A percentile compares a stretch with the other conserved stretches of the same genome.
Conservation (phyloP, 2,329 filamentous ascomycete genomes). For the Trichoderma guizhouense region DNA sequence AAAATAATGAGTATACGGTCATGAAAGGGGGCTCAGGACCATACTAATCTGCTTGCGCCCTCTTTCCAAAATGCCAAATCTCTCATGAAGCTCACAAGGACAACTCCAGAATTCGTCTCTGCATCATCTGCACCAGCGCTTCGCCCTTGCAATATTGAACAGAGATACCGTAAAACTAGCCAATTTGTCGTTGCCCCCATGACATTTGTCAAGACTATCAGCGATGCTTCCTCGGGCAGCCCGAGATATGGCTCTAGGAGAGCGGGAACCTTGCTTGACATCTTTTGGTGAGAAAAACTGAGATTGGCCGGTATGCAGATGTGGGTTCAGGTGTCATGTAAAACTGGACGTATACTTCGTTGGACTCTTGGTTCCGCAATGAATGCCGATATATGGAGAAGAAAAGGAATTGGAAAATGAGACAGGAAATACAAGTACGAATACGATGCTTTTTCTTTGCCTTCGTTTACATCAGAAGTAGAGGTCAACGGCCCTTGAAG, state of each 20-base stretch:
- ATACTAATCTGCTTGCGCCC: slow-evolving; percentile 63
- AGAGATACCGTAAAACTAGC: slow-evolving; percentile 58
- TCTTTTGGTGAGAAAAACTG: slow-evolving; percentile 21
- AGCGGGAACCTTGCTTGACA: slow-evolving; percentile 56
- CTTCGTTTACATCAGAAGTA: not conserved
- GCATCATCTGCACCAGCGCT: slow-evolving; percentile 23
- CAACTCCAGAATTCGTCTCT: slow-evolving; percentile 46
- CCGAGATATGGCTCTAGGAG: slow-evolving; percentile 62
- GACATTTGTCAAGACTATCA: slow-evolving; percentile 66
- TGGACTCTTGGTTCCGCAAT: not conserved
- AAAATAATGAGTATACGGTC: not conserved
- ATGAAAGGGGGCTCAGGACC: not conserved
- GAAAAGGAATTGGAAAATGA: not conserved
- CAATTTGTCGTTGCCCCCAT: slow-evolving; percentile 63
- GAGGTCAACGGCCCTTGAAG: not conserved
- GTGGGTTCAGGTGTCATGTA: not conserved
- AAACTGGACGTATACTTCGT: not conserved
- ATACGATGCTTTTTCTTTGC: not conserved
- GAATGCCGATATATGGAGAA: not conserved
- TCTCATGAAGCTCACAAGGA: slow-evolving; percentile 80
- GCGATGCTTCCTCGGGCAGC: slow-evolving; percentile 55
- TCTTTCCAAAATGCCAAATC: slow-evolving; percentile 76
- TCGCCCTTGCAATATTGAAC: slow-evolving; percentile 38
- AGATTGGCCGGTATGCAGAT: not conserved
- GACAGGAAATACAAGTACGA: not conserved